Evolutionary conservation across 169 alveolate genomes (phyloP), one percentile per base, ranked within the genome.

Genomic region (Plasmodium inui): DNA sequence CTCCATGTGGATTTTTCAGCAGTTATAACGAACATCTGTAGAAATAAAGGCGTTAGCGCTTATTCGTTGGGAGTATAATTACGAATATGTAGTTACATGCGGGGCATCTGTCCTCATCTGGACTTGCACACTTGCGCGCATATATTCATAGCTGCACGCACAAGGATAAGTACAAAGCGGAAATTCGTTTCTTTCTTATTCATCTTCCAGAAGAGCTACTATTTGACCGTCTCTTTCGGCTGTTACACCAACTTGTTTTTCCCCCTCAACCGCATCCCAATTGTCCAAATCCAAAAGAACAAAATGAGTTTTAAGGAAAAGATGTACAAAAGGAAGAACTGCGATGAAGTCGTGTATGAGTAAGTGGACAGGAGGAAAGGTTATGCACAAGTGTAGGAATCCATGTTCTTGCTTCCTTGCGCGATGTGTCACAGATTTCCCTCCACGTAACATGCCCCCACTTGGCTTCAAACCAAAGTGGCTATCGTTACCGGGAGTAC

Each of bases 231-330:
- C 17, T 22, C n/a, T 46, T 44, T 80, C 6, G 32, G 32, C 53
- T 80, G 5, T 80, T 80, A 41, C 57, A 41, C 26, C 32, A 19
- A 46, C 37, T 17, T 19, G 26, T 28, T 44, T 4, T 55, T 34
- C 72, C 71, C 30, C 57, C 71, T 55, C 73, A 61, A 7, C 12
- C n/a, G 4, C 41, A 61, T 44, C 80, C 28, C 26, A 55, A 7
- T 82, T 32, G 22, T n/a, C 39, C 28, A 82, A 32, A 1, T 57
- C 46, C 8, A 83, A 83, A 34, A n/a, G 44, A 26, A 2, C 71
- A 84, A 84, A 71, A 84, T 84, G 92, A 50, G 83, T 84, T 44
- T 84, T 41, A 22, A 28, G 57, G 67, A 71, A 84, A 84, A 71
- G 12, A 17, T 84, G 14, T 7, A 72, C 12, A 30, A 61, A 73